Percentiles rank a stretch among this genome's conserved stretches.
These are phyloP conservation scores for Linnemannia schmuckeri DNA, from an alignment of 192 early-diverging fungal genomes.

Conservation along the genomic window DNA sequence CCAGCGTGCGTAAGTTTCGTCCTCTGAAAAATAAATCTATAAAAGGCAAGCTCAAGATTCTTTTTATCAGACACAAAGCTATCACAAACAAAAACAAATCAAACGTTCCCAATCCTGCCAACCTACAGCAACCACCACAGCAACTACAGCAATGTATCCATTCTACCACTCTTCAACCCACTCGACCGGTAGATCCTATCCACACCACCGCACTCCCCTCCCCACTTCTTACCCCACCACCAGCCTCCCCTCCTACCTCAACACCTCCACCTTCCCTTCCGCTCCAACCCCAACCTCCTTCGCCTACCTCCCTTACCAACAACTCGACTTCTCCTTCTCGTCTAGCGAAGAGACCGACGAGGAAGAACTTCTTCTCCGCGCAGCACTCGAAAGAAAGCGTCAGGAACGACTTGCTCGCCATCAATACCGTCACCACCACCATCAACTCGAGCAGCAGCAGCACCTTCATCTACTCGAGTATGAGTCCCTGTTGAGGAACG, in stretches of 20 bases:
- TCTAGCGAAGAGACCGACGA: constrained; percentile 29
- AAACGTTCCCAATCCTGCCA: neutral
- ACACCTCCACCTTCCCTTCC: neutral
- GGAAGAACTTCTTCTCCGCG: constrained; percentile 33
- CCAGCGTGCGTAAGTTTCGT: neutral
- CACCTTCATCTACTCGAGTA: neutral
- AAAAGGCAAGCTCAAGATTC: neutral
- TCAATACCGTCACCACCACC: constrained; percentile 14
- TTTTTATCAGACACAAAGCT: neutral
- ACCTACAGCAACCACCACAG: neutral
- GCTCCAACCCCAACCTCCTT: neutral
- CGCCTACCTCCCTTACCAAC: neutral
- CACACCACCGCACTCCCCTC: neutral
- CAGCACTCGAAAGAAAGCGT: constrained; percentile 36
- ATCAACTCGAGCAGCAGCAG: constrained; percentile 17
- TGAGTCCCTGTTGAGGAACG: neutral
- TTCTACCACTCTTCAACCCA: neutral
- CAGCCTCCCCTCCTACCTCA: neutral
- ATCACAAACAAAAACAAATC: neutral
- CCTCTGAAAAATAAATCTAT: neutral
- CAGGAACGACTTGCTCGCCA: constrained; percentile 24
- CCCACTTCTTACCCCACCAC: neutral
- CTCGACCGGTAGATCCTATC: neutral
- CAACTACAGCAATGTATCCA: constrained; percentile 5
- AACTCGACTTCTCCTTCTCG: neutral